Percentiles rank a stretch among this genome's conserved stretches.
Evolutionary conservation across 257 asterid genomes (phyloP).

Genomic region (Nicotiana otophora): DNA sequence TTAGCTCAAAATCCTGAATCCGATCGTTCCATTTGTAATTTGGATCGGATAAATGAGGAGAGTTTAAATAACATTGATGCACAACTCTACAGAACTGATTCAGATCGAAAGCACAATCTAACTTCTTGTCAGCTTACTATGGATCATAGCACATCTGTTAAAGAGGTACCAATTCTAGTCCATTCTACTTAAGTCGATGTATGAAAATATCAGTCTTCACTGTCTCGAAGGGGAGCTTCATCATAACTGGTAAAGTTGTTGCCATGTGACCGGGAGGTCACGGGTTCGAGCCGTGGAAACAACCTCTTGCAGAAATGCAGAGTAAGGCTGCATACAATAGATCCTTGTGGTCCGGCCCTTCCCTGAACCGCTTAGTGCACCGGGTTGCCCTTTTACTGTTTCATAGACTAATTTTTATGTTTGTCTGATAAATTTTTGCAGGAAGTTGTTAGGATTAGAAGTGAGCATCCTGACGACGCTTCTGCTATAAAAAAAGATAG

Average conservation of each 20-base stretch:
- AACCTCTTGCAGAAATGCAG: too few relatives aligned
- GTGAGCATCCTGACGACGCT: slow-evolving; percentile 68
- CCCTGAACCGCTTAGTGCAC: too few relatives aligned
- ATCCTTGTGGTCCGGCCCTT: too few relatives aligned
- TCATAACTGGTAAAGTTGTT: too few relatives aligned
- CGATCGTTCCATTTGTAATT: slow-evolving; percentile 33
- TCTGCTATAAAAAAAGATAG: slow-evolving; percentile 56
- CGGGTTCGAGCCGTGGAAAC: too few relatives aligned
- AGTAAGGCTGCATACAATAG: too few relatives aligned
- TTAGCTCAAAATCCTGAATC: slow-evolving; percentile 48
- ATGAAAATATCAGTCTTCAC: too few relatives aligned
- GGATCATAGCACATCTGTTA: slow-evolving; percentile 77
- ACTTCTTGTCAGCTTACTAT: slow-evolving; percentile 67
- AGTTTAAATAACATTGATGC: slow-evolving; percentile 27
- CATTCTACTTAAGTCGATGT: neutral
- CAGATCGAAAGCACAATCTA: slow-evolving; percentile 42
- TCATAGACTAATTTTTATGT: neutral
- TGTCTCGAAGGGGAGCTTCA: too few relatives aligned
- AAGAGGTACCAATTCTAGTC: slow-evolving; percentile 48
- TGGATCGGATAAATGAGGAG: slow-evolving; percentile 20
- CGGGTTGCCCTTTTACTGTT: neutral
- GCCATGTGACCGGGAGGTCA: too few relatives aligned
- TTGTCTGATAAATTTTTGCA: slow-evolving; percentile 17
- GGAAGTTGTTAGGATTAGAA: slow-evolving; percentile 73
- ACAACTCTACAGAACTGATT: slow-evolving; percentile 46